Base-by-base conservation (phyloP, 2,329 filamentous ascomycete species). In the Aspergillus fumigatiaffinis region DNA sequence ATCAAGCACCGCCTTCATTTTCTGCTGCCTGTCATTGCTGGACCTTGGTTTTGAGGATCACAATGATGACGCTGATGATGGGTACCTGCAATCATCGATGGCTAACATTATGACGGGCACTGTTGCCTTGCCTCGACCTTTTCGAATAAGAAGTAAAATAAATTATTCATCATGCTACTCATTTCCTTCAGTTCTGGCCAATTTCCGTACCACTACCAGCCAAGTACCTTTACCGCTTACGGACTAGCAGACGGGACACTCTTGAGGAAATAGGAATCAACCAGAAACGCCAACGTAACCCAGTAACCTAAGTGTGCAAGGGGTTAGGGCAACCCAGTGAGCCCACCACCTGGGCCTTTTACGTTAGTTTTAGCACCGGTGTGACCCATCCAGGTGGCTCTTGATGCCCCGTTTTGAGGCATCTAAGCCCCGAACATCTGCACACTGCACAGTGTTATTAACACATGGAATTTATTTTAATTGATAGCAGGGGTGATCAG, bases 331-430 rank as follows among this genome's bases (percentile, higher is more conserved):
- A 17, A 38, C 32, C 29, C 14, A 17, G 32, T 17, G 32, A 38
- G 32, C 32, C 32, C 32, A 35, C 55, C 29, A 17, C 28, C 32
- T 53, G 38, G 55, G 28, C 28, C 42, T 41, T 56, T 44, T 21
- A 29, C 50, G 50, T 44, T 51, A 52, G 32, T 38, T 44, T 53
- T 26, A 46, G 42, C 41, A 42, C 32, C 17, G 8, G 51, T 35
- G 44, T 41, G 52, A 50, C 52, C 52, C 52, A 47, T 54, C 41
- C 46, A 21, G 52, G 52, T 54, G 52, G 52, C 52, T 50, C 46
- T 21, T 35, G 28, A 21, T 29, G 29, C 8, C 20, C 42, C 42
- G 9, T 46, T 46, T 46, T 5, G n/a, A 46, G 42, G 42, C 20
- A 23, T 46, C 42, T 20, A 46, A 46, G 42, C 42, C 42, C 32